Conservation (phyloP, 1,284 basidiomycete species). For the Laetiporus sulphureus region DNA sequence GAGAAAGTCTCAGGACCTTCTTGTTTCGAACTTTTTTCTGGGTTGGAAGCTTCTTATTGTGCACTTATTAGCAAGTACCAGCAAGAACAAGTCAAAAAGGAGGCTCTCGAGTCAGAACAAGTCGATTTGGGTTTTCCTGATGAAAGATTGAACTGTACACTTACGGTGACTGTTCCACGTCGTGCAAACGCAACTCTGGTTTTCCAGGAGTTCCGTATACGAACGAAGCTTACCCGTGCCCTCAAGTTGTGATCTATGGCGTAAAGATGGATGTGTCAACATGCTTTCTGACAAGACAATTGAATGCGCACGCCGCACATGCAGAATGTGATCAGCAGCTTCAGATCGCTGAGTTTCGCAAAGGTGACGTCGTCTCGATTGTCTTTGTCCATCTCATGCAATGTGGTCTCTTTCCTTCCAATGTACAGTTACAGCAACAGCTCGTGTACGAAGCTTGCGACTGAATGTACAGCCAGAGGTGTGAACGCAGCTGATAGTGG, state of each 20-base stretch:
- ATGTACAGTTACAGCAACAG: no score
- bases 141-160: no score
- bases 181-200: slow-evolving; percentile 74
- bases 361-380: slow-evolving; percentile 84
- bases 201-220: slow-evolving; percentile 72
- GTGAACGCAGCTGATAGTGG: no score
- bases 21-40: no score
- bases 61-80: not conserved
- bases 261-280: not conserved
- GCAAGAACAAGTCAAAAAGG: slow-evolving; percentile 3
- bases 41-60: no score
- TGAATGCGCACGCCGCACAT: slow-evolving; percentile 50
- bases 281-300: not conserved
- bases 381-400: slow-evolving; percentile 69
- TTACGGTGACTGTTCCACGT: slow-evolving; percentile 66
- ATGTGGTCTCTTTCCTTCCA: no score
- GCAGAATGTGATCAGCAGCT: slow-evolving; percentile 80
- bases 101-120: no score
- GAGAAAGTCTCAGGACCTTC: no score
- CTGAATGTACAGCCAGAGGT: no score
- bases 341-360: slow-evolving; percentile 82
- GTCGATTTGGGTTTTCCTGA: no score
- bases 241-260: slow-evolving; percentile 73
- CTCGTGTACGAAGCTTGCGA: no score
- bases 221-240: slow-evolving; percentile 64